These are phyloP conservation scores for Aspergillus persii DNA, from an alignment of 2,329 filamentous ascomycete genomes.

Conservation along the genomic window DNA sequence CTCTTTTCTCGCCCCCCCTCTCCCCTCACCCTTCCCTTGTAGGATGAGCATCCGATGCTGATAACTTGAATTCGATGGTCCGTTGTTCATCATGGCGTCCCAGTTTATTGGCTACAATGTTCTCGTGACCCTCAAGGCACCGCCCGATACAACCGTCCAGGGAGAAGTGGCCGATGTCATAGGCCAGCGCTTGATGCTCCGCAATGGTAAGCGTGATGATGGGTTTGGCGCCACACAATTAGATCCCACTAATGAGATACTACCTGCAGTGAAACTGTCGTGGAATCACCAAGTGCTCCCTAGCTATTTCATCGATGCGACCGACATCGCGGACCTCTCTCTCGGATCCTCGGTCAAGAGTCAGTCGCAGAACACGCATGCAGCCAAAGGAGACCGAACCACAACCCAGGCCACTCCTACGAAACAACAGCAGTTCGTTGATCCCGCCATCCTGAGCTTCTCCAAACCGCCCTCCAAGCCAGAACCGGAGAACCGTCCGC, in stretches of 20 bases:
- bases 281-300: slow-evolving; percentile 53
- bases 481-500: slow-evolving; percentile 12
- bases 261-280: slow-evolving; percentile 44
- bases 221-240: neutral
- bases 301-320: slow-evolving; percentile 56
- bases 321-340: slow-evolving; percentile 57
- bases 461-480: slow-evolving; percentile 31
- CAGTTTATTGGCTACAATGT: slow-evolving; percentile 76
- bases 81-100: slow-evolving; percentile 57
- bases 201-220: slow-evolving; percentile 59
- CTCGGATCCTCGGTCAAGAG: slow-evolving; percentile 20
- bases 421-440: slow-evolving; percentile 59
- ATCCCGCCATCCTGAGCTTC: slow-evolving; percentile 79
- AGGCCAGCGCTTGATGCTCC: slow-evolving; percentile 66
- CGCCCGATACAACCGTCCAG: slow-evolving; percentile 62
- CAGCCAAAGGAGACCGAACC: slow-evolving; percentile 16
- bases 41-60: slow-evolving; percentile 9
- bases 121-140: slow-evolving; percentile 67
- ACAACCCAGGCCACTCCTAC: slow-evolving; percentile 19
- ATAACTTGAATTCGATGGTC: neutral
- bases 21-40: neutral
- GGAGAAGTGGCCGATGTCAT: slow-evolving; percentile 70
- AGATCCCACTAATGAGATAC: slow-evolving; percentile 20
- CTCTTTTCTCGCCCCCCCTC: neutral
- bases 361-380: slow-evolving; percentile 18